Percentiles rank a stretch among this genome's conserved stretches.
phyloP scores from a whole-genome alignment of 768 basidiomycete species.

The Mycena vulgaris region DNA sequence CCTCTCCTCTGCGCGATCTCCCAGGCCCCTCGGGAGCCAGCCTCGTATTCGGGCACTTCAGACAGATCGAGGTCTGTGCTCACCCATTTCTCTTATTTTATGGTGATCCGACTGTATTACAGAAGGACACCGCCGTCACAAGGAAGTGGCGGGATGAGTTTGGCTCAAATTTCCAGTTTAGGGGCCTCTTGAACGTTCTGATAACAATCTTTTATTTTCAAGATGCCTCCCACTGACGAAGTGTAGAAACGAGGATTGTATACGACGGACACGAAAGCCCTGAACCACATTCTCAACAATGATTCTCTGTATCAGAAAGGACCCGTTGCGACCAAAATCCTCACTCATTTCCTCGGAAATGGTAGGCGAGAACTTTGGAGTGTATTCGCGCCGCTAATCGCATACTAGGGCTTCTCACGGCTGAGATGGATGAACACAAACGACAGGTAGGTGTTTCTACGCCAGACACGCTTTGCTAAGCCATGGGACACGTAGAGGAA shows the following conservation, averaged over 20 bases:
- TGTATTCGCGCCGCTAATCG: no score
- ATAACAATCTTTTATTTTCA: not conserved
- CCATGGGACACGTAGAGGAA: slow-evolving; percentile 1
- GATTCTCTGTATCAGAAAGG: slow-evolving; percentile 20
- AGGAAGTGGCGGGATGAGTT: not conserved
- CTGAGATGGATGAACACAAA: not conserved
- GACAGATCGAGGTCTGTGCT: not conserved
- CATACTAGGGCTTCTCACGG: not conserved
- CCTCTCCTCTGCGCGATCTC: not conserved
- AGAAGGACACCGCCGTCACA: not conserved
- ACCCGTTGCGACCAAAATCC: not conserved
- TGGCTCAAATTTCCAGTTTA: not conserved
- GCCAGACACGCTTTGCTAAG: not conserved
- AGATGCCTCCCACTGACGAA: not conserved
- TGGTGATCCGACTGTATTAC: not conserved
- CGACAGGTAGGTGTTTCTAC: not conserved
- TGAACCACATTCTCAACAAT: slow-evolving; percentile 18
- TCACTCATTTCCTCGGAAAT: slow-evolving; percentile 17
- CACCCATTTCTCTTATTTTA: not conserved
- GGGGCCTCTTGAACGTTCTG: not conserved
- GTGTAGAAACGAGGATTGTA: slow-evolving; percentile 9
- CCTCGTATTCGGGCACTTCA: not conserved
- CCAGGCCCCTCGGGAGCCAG: not conserved
- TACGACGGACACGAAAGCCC: slow-evolving; percentile 7
- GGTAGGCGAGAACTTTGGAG: not conserved